phyloP scores from a whole-genome alignment of 1,284 basidiomycete species.

The Cerioporus squamosus region DNA sequence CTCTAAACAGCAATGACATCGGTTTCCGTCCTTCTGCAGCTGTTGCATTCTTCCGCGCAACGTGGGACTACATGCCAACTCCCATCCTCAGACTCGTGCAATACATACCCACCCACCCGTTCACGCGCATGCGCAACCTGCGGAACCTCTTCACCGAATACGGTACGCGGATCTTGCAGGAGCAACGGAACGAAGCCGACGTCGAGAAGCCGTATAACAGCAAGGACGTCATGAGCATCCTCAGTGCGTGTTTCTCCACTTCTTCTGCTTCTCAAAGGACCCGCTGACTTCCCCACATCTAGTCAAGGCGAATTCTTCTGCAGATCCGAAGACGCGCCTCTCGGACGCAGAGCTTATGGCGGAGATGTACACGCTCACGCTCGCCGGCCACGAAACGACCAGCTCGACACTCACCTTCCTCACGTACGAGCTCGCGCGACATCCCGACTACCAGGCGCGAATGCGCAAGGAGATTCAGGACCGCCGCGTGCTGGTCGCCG shows the following conservation, averaged over 20 bases:
- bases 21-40: conserved; percentile 25
- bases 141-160: conserved; percentile 24
- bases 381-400: conserved; percentile 33
- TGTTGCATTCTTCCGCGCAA: conserved; percentile 25
- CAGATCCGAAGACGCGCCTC: conserved; percentile 47
- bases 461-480: conserved; percentile 32
- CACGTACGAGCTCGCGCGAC: conserved; percentile 33
- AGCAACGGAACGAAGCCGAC: conserved; percentile 8
- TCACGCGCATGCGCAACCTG: conserved; percentile 28
- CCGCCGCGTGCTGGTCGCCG: conserved; percentile 20
- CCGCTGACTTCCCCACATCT: conserved; percentile 18
- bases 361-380: conserved; percentile 50
- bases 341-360: conserved; percentile 50
- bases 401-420: conserved; percentile 30
- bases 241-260: conserved; percentile 33
- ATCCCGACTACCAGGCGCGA: conserved; percentile 33
- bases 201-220: conserved; percentile 16
- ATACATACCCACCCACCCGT: conserved; percentile 32
- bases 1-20: conserved; percentile 4
- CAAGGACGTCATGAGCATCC: conserved; percentile 45
- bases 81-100: conserved; percentile 25
- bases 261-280: not conserved
- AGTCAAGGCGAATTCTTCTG: conserved; percentile 58
- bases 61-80: conserved; percentile 31
- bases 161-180: conserved; percentile 27